Evolutionary conservation across 177 flowering plant genomes (phyloP), one percentile per base, ranked within the genome.

Genomic region (Vitis hybrid): DNA sequence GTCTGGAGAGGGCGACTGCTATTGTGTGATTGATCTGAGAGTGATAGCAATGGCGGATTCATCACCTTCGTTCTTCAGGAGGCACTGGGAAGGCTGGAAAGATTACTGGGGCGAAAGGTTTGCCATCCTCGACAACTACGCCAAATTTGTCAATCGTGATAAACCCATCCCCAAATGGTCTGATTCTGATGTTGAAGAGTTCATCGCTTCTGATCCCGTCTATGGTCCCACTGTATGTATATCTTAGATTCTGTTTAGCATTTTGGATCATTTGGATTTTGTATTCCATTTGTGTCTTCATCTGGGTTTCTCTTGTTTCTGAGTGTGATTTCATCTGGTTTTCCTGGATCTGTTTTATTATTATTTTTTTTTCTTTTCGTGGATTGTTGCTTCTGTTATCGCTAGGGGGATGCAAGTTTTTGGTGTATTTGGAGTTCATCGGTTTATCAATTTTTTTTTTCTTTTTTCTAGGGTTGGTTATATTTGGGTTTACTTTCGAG

Each of bases 121-220:
- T 62, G 72, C 91, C 0, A 70, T 86, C 58, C 68, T 87, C 5
- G 86, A 84, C 0, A 77, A 82, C 82, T 86, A 87, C 21, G 54
- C 79, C 17, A 78, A 70, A 69, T 80, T 83, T 78, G 27, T 80
- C 69, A 52, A 79, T 10, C 89, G 87, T 2, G 91, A 89, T 2
- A 77, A 72, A 49, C 87, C 86, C 0, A 80, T 90, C 13, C 93
- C 87, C 27, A 75, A 84, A 50, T 93, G 98, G 97, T 81, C 96
- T 32, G 72, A 67, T n/a, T 73, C 91, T 3, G 98, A 89, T 73
- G 94, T 95, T 17, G 84, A 93, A 4, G 87, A 79, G 11, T 95
- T 93, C 85, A 86, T 95, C 68, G 86, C 91, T 61, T 78, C 85
- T 15, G 98, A 95, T 83, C 94, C 91, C 6, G 81, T 95, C 59